Evolutionary conservation across 768 basidiomycete genomes (phyloP), one percentile per base, ranked within the genome.

Genomic region (Leucocoprinus leucothites): DNA sequence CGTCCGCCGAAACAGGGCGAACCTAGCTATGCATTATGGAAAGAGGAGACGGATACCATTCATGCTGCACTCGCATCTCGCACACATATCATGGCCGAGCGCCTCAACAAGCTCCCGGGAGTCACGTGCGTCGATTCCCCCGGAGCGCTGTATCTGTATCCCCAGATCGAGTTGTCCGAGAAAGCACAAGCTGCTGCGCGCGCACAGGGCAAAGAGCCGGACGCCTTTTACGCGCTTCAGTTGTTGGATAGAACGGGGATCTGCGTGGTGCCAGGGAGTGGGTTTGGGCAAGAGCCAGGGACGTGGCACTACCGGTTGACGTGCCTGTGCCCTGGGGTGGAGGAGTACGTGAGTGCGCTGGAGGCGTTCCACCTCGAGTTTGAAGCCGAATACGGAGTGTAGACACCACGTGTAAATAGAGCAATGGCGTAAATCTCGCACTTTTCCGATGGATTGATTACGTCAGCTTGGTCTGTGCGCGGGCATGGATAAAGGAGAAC

Each of bases 91-190:
- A 95, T 98, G 89, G 81, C 87, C 9, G 71, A 75, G 46, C 80
- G 90, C n/a, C 82, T 98, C 64, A 91, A 91, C 68, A 69, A 76
- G 35, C 81, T 96, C 26, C 82, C 87, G 2, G 94, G 96, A n/a
- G 86, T 96, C 53, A 87, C 85, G 11, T 98, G 95, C 67, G 91
- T 94, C 55, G 76, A 89, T 65, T 89, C 89, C 0, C n/a, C 88
- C 9, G 95, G 95, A 2, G 94, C 96, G 13, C 78, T 99, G 64
- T 99, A 99, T 72, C 79, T 99, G 43, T 98, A 86, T 77, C 97
- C 96, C 4, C 79, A 77, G 65, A 87, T 98, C 62, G 73, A 77
- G 43, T 78, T 99, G 46, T 84, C 93, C 6, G 63, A 78, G 14
- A 82, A 80, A 61, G 95, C 92, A 2, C 72, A 87, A 54, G 79